Conservation (phyloP, 345 rosid genomes). For the Trapa bicornis region DNA sequence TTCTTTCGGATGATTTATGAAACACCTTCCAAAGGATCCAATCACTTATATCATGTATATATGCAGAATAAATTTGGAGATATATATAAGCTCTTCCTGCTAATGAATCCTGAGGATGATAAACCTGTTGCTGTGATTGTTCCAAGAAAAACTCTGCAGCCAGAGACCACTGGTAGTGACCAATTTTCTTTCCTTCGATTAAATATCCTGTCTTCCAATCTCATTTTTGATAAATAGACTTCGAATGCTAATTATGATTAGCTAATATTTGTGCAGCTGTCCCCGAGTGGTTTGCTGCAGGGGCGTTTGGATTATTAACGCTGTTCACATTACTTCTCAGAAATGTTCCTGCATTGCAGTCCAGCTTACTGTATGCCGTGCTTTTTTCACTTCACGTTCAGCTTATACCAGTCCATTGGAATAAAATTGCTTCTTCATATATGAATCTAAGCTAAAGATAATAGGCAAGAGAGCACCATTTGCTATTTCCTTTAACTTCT, state of each 20-base stretch:
- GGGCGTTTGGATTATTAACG: slow-evolving; percentile 76
- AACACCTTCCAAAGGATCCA: slow-evolving; percentile 5
- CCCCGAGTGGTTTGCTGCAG: slow-evolving; percentile 97
- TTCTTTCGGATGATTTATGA: slow-evolving; percentile 5
- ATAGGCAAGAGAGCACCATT: neutral
- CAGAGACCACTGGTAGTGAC: slow-evolving; percentile 53
- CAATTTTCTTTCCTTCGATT: neutral
- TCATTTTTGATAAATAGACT: neutral
- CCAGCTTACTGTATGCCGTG: slow-evolving; percentile 60
- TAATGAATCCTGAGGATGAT: slow-evolving; percentile 87
- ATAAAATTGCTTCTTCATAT: neutral
- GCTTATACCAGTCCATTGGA: neutral
- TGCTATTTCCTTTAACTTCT: neutral
- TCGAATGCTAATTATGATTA: neutral
- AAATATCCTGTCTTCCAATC: neutral
- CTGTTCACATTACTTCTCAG: slow-evolving; percentile 74
- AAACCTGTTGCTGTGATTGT: slow-evolving; percentile 93
- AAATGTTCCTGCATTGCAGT: slow-evolving; percentile 78
- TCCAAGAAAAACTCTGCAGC: slow-evolving; percentile 65
- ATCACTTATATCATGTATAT: slow-evolving; percentile 7
- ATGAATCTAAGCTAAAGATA: neutral
- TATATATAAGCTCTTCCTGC: slow-evolving; percentile 72
- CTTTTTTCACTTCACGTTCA: slow-evolving; percentile 1
- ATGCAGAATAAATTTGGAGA: slow-evolving; percentile 73
- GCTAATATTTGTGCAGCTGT: slow-evolving; percentile 43